phyloP scores from a whole-genome alignment of 768 basidiomycete genomes.

The Russula foetens region DNA sequence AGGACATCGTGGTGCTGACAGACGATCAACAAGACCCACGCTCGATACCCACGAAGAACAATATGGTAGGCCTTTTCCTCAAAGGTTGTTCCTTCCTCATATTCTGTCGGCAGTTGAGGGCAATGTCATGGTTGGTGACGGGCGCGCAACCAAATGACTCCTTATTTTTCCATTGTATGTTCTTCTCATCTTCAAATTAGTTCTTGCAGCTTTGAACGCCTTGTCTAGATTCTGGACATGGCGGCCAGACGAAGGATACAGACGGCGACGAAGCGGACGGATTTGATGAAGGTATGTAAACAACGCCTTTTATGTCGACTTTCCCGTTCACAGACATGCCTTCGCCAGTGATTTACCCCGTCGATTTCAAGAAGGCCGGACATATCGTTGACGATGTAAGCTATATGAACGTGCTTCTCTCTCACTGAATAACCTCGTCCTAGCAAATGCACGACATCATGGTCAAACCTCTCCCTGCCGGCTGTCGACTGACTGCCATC shows the following conservation, averaged over 20 bases:
- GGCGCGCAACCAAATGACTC: slow-evolving; percentile 48
- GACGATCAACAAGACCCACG: slow-evolving; percentile 40
- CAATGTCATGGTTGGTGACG: slow-evolving; percentile 51
- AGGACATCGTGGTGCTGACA: slow-evolving; percentile 52
- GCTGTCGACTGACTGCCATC: slow-evolving; percentile 60
- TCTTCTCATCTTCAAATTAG: background rate
- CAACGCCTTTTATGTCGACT: background rate
- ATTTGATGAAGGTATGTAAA: slow-evolving; percentile 55
- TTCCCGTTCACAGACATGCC: background rate
- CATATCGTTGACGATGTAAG: slow-evolving; percentile 74
- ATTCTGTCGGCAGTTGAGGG: slow-evolving; percentile 29
- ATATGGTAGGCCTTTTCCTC: slow-evolving; percentile 33
- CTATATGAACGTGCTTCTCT: background rate
- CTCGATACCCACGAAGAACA: slow-evolving; percentile 42
- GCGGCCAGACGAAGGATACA: slow-evolving; percentile 77
- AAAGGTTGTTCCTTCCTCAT: background rate
- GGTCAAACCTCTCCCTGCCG: slow-evolving; percentile 49
- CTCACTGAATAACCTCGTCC: background rate
- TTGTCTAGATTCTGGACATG: slow-evolving; percentile 78
- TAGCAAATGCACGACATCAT: slow-evolving; percentile 38
- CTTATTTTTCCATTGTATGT: slow-evolving; percentile 44
- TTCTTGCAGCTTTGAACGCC: background rate
- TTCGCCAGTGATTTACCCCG: slow-evolving; percentile 74
- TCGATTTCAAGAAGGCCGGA: slow-evolving; percentile 72
- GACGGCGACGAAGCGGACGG: slow-evolving; percentile 79